Percentiles rank a stretch among this genome's conserved stretches.
These are phyloP conservation scores for Camellia oleifera DNA, from an alignment of 179 eudicot species.

Conservation along the genomic window DNA sequence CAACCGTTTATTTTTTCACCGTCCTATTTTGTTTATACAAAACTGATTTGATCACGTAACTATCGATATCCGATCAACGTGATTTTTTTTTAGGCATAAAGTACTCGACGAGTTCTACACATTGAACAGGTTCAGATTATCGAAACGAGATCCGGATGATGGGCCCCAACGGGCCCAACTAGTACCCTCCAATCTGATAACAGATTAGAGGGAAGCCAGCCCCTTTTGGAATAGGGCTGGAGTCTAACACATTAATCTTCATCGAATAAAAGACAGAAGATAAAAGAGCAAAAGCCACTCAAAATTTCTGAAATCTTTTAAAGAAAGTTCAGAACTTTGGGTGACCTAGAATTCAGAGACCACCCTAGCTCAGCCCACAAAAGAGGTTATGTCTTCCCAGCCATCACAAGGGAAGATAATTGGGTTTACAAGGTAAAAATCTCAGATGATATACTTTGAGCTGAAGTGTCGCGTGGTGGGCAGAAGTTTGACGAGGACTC, in stretches of 20 bases:
- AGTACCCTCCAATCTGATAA: no score
- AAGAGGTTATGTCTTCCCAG: neutral
- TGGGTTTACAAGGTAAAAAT: neutral
- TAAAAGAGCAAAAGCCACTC: neutral
- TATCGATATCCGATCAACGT: no score
- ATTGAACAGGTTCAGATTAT: no score
- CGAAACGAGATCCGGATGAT: no score
- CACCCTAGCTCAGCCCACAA: neutral
- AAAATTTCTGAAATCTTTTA: neutral
- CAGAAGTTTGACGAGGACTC: neutral
- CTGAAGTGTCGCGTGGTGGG: neutral
- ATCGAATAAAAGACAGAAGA: neutral
- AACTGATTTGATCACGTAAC: no score
- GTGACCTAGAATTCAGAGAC: neutral
- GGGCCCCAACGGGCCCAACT: no score
- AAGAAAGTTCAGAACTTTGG: neutral
- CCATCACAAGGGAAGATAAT: neutral
- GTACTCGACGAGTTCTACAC: no score
- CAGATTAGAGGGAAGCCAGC: no score
- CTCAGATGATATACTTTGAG: neutral
- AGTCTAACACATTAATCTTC: neutral
- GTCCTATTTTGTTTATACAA: no score
- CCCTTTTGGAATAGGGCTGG: neutral
- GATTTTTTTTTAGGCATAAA: no score
- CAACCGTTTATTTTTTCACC: no score